Evolutionary conservation across 2,329 filamentous ascomycete species (phyloP).

Genomic region (Apiospora koreana): DNA sequence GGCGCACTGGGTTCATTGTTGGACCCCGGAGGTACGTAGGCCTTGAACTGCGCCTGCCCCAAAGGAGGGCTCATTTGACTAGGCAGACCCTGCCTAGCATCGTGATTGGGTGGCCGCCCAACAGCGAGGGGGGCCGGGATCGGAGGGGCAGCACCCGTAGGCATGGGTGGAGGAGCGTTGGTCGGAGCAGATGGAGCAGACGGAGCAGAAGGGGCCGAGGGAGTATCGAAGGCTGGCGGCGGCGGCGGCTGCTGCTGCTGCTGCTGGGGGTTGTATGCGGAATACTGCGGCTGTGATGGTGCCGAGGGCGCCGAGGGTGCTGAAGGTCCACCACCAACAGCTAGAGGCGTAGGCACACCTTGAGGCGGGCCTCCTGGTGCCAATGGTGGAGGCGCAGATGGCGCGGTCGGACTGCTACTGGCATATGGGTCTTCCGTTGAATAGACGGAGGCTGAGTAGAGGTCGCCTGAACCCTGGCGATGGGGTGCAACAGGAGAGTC

Average conservation of each 20-base stretch:
- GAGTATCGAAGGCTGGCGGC: constrained; percentile 30
- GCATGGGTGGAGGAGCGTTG: constrained; percentile 33
- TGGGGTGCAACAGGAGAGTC: constrained; percentile 68
- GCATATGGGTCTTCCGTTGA: constrained; percentile 48
- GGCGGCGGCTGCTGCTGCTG: constrained; percentile 25
- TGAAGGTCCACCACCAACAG: constrained; percentile 21
- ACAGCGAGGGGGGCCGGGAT: constrained; percentile 37
- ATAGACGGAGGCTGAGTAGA: constrained; percentile 50
- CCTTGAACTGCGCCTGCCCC: constrained; percentile 56
- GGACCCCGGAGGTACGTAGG: constrained; percentile 53
- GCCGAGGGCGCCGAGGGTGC: constrained; percentile 28
- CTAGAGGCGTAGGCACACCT: constrained; percentile 27
- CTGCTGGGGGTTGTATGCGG: constrained; percentile 28
- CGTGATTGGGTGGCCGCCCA: constrained; percentile 35
- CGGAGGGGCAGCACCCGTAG: constrained; percentile 41
- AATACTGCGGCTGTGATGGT: constrained; percentile 40
- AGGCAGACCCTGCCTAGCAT: constrained; percentile 52
- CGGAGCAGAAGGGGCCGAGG: constrained; percentile 16
- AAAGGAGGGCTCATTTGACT: constrained; percentile 38
- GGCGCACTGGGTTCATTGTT: constrained; percentile 48
- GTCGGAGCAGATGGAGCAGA: constrained; percentile 22
- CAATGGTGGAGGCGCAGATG: constrained; percentile 31
- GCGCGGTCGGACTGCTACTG: constrained; percentile 27
- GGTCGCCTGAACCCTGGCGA: constrained; percentile 41
- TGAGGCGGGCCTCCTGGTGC: constrained; percentile 24